phyloP scores from a whole-genome alignment of 2,329 filamentous ascomycete genomes.

The Venturia effusa region DNA sequence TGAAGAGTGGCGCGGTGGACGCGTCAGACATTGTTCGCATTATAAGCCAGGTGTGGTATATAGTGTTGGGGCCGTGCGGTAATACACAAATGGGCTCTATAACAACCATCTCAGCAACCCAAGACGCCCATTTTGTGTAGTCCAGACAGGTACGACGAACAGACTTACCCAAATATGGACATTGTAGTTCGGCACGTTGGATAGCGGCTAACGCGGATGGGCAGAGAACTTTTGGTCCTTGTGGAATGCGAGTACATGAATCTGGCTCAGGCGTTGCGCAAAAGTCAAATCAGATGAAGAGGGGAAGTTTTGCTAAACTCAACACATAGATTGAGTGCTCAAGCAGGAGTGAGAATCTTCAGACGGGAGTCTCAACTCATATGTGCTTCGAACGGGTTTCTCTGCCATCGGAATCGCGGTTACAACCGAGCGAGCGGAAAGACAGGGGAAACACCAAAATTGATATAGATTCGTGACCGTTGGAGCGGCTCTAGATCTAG shows the following conservation, averaged over 20 bases:
- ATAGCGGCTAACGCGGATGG: neutral
- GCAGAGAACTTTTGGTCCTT: neutral
- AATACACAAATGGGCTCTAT: neutral
- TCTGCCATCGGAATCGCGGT: neutral
- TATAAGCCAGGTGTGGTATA: neutral
- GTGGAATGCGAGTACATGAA: neutral
- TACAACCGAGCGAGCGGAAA: no score
- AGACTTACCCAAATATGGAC: neutral
- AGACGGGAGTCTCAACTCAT: neutral
- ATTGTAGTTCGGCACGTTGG: neutral
- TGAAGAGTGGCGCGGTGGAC: neutral
- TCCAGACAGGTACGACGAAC: neutral
- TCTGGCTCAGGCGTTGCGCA: neutral
- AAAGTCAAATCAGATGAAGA: neutral
- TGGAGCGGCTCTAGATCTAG: neutral
- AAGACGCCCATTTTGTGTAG: neutral
- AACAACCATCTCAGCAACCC: neutral
- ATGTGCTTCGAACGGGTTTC: neutral
- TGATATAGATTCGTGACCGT: neutral
- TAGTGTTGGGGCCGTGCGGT: neutral
- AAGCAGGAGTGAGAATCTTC: neutral
- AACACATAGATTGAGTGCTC: neutral
- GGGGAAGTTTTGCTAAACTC: neutral
- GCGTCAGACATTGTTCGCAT: neutral
- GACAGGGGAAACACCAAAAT: neutral